A percentile compares a stretch with the other conserved stretches of the same genome.
These are phyloP conservation scores for Fraxinus paxiana DNA, from an alignment of 305 asterid species.

Conservation along the genomic window DNA sequence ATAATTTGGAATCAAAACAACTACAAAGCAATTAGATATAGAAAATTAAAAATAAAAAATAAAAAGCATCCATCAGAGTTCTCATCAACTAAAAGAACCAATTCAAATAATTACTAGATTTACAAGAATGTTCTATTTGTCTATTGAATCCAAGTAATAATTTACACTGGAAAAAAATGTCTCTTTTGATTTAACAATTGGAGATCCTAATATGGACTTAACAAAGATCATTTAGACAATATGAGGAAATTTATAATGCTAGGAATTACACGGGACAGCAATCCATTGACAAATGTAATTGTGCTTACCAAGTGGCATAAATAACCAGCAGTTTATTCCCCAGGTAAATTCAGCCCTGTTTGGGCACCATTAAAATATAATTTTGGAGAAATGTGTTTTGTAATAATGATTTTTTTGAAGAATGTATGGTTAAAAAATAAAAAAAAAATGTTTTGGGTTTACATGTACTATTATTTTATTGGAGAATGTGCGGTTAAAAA, in stretches of 20 bases:
- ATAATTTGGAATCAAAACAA: not conserved
- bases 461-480: too few relatives aligned
- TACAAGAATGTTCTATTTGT: not conserved
- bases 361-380: too few relatives aligned
- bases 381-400: too few relatives aligned
- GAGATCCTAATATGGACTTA: not conserved
- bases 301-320: constrained; percentile 2
- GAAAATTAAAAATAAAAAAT: not conserved
- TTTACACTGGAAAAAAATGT: not conserved
- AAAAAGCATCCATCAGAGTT: not conserved
- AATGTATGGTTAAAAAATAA: too few relatives aligned
- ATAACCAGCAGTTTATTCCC: not conserved
- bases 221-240: not conserved
- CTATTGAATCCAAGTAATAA: not conserved
- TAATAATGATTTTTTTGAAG: too few relatives aligned
- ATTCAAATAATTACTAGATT: not conserved
- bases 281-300: not conserved
- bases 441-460: too few relatives aligned
- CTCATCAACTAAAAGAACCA: not conserved
- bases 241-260: not conserved
- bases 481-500: too few relatives aligned
- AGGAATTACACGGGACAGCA: not conserved
- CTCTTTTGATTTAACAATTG: not conserved
- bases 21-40: not conserved
- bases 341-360: not conserved